Percentiles rank a stretch among this genome's conserved stretches.
Conservation (phyloP, 1,284 basidiomycete genomes). For the Ustilago sp. region DNA sequence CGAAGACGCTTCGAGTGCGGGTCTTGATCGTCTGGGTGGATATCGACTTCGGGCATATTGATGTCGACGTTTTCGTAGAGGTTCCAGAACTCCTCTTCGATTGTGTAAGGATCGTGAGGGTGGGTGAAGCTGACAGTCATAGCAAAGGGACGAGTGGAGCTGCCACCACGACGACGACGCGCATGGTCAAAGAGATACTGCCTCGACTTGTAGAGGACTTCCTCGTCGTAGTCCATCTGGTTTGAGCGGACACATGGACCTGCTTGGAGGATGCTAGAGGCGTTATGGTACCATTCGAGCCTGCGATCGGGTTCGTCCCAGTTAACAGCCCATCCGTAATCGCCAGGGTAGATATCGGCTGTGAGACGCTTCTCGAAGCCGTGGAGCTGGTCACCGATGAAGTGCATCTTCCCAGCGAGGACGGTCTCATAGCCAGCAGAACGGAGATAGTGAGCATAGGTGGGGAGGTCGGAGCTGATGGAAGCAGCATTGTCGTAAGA, state of each 20-base stretch:
- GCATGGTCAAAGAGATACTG: slow-evolving; percentile 41
- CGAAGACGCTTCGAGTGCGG: slow-evolving; percentile 45
- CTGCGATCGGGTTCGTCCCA: slow-evolving; percentile 41
- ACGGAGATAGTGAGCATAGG: slow-evolving; percentile 41
- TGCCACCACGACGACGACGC: slow-evolving; percentile 14
- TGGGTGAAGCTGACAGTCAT: slow-evolving; percentile 45
- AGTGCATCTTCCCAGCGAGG: slow-evolving; percentile 45
- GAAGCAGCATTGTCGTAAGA: slow-evolving; percentile 41
- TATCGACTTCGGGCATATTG: slow-evolving; percentile 45
- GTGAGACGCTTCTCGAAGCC: slow-evolving; percentile 45
- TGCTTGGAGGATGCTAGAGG: slow-evolving; percentile 42
- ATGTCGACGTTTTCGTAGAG: slow-evolving; percentile 39
- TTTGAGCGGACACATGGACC: slow-evolving; percentile 42
- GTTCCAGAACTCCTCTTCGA: slow-evolving; percentile 41
- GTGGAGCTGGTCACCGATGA: slow-evolving; percentile 44
- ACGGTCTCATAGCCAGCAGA: slow-evolving; percentile 41
- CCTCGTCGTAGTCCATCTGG: slow-evolving; percentile 50
- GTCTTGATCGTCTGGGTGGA: slow-evolving; percentile 33
- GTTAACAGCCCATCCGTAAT: slow-evolving; percentile 47
- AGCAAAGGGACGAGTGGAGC: slow-evolving; percentile 24
- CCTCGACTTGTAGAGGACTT: slow-evolving; percentile 43
- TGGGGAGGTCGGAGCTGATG: slow-evolving; percentile 42
- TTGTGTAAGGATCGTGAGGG: slow-evolving; percentile 47
- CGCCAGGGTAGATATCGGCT: slow-evolving; percentile 46
- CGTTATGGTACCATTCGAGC: slow-evolving; percentile 46